Conservation (phyloP, 345 rosid genomes). For the Ceriops decandra region DNA sequence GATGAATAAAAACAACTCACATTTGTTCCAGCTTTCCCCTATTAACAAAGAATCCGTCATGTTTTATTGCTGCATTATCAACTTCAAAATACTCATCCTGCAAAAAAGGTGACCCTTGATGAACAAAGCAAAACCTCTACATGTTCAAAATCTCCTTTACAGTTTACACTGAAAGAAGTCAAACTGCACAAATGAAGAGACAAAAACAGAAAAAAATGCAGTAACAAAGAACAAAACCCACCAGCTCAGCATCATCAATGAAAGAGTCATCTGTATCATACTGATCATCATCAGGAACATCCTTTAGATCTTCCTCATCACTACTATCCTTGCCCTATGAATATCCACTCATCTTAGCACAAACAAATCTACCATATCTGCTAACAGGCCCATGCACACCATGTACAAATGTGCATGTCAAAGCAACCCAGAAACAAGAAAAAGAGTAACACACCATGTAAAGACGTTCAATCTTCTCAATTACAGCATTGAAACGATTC, state of each 20-base stretch:
- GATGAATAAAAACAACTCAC: slow-evolving; percentile 46
- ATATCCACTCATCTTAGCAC: slow-evolving; percentile 18
- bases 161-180: neutral
- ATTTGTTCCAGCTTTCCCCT: slow-evolving; percentile 81
- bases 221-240: slow-evolving; percentile 31
- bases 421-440: neutral
- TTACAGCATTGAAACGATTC: slow-evolving; percentile 79
- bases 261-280: slow-evolving; percentile 97
- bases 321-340: slow-evolving; percentile 85
- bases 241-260: slow-evolving; percentile 94
- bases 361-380: slow-evolving; percentile 1
- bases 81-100: slow-evolving; percentile 99
- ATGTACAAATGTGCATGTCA: neutral
- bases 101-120: slow-evolving; percentile 11
- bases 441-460: slow-evolving; percentile 54
- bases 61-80: slow-evolving; percentile 82
- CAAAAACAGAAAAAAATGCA: slow-evolving; percentile 2
- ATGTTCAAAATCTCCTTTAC: neutral
- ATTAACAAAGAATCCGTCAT: slow-evolving; percentile 87
- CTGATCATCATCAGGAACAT: slow-evolving; percentile 84
- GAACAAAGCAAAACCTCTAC: neutral
- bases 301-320: slow-evolving; percentile 82
- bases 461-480: slow-evolving; percentile 94
- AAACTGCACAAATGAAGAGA: slow-evolving; percentile 3
- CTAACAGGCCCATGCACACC: neutral